Conservation (phyloP, 352 stramenopile genomes). For the Achlya hypogyna region DNA sequence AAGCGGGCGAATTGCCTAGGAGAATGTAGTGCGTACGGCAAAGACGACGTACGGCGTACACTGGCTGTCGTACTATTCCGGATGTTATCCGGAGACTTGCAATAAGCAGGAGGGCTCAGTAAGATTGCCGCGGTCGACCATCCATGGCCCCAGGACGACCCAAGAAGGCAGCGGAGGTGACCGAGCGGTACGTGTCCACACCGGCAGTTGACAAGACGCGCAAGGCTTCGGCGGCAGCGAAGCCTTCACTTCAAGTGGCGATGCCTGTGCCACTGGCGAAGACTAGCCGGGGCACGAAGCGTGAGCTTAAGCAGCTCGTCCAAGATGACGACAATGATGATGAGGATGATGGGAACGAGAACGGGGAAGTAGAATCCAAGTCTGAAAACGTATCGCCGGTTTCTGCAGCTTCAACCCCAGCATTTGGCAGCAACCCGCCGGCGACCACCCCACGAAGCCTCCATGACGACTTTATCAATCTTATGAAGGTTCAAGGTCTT, state of each 20-base stretch:
- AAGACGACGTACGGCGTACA: neutral
- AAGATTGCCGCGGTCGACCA: neutral
- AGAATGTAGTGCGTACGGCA: neutral
- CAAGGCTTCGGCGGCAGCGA: neutral
- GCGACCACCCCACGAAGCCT: slow-evolving; percentile 58
- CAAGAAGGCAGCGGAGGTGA: neutral
- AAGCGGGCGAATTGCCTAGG: neutral
- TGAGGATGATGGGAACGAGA: neutral
- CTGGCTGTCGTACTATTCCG: neutral
- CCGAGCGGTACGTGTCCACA: neutral
- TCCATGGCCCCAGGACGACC: neutral
- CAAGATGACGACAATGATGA: slow-evolving; percentile 56
- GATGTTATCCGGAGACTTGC: neutral
- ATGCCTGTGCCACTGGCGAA: neutral
- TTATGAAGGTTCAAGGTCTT: slow-evolving; percentile 76
- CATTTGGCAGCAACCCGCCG: neutral
- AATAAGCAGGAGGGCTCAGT: neutral
- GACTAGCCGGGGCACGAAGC: slow-evolving; percentile 23
- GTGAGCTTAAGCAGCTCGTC: slow-evolving; percentile 70
- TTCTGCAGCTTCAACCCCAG: neutral
- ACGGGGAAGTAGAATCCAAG: slow-evolving; percentile 1
- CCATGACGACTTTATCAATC: slow-evolving; percentile 79
- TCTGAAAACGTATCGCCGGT: slow-evolving; percentile 17
- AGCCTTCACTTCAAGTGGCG: neutral
- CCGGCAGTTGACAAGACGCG: neutral